A percentile compares a stretch with the other conserved stretches of the same genome.
phyloP scores from a whole-genome alignment of 164 flowering plant genomes.

The Piper longum region DNA sequence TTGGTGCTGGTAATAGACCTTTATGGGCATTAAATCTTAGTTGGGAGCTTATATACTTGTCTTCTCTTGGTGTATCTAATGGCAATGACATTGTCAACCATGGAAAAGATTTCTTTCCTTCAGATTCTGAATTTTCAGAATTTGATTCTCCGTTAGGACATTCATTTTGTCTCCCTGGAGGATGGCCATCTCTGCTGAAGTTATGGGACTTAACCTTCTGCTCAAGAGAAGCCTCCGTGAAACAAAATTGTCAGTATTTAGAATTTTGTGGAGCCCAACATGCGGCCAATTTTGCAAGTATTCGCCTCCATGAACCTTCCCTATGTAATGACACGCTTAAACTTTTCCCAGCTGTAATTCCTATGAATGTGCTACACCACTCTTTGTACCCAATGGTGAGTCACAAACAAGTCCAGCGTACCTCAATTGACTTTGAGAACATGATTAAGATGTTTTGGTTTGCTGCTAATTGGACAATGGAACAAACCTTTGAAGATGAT shows the following conservation, averaged over 20 bases:
- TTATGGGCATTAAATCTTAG: slow-evolving; percentile 71
- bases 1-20: slow-evolving; percentile 48
- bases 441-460: slow-evolving; percentile 37
- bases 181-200: slow-evolving; percentile 64
- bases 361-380: slow-evolving; percentile 15
- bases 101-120: slow-evolving; percentile 28
- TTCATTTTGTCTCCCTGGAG: slow-evolving; percentile 65
- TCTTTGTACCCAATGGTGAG: slow-evolving; percentile 24
- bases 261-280: slow-evolving; percentile 53
- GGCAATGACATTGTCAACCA: slow-evolving; percentile 37
- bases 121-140: slow-evolving; percentile 12
- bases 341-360: slow-evolving; percentile 7
- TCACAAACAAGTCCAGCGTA: neutral
- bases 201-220: slow-evolving; percentile 31
- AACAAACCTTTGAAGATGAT: slow-evolving; percentile 66
- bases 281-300: slow-evolving; percentile 26
- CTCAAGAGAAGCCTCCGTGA: slow-evolving; percentile 49
- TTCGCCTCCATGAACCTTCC: neutral
- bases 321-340: slow-evolving; percentile 10
- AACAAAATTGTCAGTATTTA: slow-evolving; percentile 59
- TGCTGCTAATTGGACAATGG: slow-evolving; percentile 81
- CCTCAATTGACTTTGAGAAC: neutral
- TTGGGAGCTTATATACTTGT: slow-evolving; percentile 82
- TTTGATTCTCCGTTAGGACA: slow-evolving; percentile 11
- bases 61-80: slow-evolving; percentile 57